Base-by-base conservation (phyloP, 2,329 filamentous ascomycete species). In the Aspergillus hiratsukae region DNA sequence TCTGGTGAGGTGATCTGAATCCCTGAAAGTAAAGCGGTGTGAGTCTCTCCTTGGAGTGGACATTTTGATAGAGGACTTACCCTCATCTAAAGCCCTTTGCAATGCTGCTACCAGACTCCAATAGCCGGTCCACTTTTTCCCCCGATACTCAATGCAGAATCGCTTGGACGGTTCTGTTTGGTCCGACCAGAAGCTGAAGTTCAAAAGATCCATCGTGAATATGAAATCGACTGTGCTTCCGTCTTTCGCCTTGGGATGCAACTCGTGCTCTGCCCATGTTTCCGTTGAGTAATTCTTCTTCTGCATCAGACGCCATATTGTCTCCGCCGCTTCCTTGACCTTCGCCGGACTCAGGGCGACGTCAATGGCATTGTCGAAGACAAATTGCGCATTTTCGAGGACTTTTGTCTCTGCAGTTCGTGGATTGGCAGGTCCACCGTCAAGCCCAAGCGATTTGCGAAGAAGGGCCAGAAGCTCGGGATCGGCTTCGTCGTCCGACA, bases 101-200 rank as follows among this genome's bases (percentile, higher is more conserved):
- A 99, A 73, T 23, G 89, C 84, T 25, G 94, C 94, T 21, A 97
- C 90, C 55, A 99, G 76, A 71, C 91, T 96, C 87, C 90, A 96
- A 74, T 99, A 99, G 3, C 94, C 94, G 0, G 91, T 97, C 91
- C 91, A 97, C 56, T 76, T 84, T 72, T 84, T 87, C 28, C 85
- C 91, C 48, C 82, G 83, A 73, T 97, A 97, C 56, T 90, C 87
- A 45, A 99, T 83, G 9, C 88, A 83, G 72, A 93, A 99, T 10
- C 91, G 82, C 65, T 93, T 86, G 27, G 62, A 59, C 4, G 85
- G 81, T 10, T 89, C 86, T 2, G 73, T 67, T 57, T 80, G 75
- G 52, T 90, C 87, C 14, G 90, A 95, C 94, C 94, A 99, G 73
- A 99, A 99, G 23, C 88, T 95, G 70, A 97, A 99, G 71, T 99